Conservation (phyloP, 129 eudicot genomes). For the Cynara cardunculus region DNA sequence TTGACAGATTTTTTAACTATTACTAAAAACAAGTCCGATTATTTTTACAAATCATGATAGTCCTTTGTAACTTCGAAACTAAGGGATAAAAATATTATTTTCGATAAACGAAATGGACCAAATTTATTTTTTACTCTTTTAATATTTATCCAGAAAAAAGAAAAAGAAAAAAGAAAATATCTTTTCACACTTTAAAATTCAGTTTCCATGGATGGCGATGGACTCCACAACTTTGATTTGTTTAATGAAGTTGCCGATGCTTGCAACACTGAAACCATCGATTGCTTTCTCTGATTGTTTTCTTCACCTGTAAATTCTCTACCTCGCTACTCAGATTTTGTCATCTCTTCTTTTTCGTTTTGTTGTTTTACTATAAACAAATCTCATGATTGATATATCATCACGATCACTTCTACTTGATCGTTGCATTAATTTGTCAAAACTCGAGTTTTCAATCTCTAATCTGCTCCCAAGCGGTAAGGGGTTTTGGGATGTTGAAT, state of each 20-base stretch:
- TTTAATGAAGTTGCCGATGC: not conserved
- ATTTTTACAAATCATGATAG: too few relatives aligned
- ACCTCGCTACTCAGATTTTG: not conserved
- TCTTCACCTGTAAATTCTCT: slow-evolving; percentile 13
- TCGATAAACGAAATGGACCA: not conserved
- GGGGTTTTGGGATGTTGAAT: not conserved
- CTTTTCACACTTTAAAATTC: not conserved
- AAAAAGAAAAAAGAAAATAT: not conserved
- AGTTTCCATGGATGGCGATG: not conserved
- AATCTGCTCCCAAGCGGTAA: slow-evolving; percentile 14
- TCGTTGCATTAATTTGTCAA: not conserved
- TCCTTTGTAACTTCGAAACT: too few relatives aligned
- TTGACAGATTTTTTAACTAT: too few relatives aligned
- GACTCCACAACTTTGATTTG: not conserved
- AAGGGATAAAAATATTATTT: too few relatives aligned
- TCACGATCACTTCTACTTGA: slow-evolving; percentile 7
- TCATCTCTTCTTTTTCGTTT: not conserved
- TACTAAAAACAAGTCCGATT: too few relatives aligned
- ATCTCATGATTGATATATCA: not conserved
- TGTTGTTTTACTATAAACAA: not conserved
- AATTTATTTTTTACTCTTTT: not conserved
- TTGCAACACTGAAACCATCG: slow-evolving; percentile 1
- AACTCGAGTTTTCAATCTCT: not conserved
- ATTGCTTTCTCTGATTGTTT: not conserved
- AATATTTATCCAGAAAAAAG: not conserved